Base-by-base conservation (phyloP, 1,284 basidiomycete genomes). In the Moesziomyces parantarcticus region DNA sequence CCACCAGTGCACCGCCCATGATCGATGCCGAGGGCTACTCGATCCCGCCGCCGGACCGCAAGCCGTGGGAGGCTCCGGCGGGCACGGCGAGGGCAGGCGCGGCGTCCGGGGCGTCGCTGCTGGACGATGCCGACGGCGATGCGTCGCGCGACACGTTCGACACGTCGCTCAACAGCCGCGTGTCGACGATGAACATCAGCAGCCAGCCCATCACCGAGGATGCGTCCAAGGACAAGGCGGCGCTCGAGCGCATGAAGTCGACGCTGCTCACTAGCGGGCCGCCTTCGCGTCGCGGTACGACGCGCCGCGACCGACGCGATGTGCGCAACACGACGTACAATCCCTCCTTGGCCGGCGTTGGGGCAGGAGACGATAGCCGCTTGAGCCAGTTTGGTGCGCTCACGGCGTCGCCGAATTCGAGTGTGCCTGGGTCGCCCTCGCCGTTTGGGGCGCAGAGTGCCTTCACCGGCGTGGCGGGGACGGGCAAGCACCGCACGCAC, bases 11-110 rank as follows among this genome's bases (percentile, higher is more conserved):
- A 25, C 60, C 73, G 40, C 67, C 76, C 48, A 18, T 18, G 36
- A 86, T 88, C 16, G 87, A 88, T 50, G 78, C 81, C 0, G 86
- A 88, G 50, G 87, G 87, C 7, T 88, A 84, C 83, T 86, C 86
- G 11, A 85, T 88, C 11, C 86, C 87, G 16, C 87, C 87, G 1
- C 80, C 85, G 1, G 86, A 87, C 67, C 80, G 85, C 48, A 85
- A 81, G 61, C 85, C 84, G 2, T 87, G 85, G 87, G 86, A 81
- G 76, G 53, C 61, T 1, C 47, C 57, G 8, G 59, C 42, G 11
- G 54, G 44, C 10, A 41, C 40, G 14, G 53, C 23, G 3, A 50
- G 50, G 21, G 54, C 21, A 4, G 40, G 26, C 20, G 32, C 58
- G 18, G 50, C 9, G 5, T 40, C 46, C 7, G 59, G 49, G 26